Base-by-base conservation (phyloP, 2,329 filamentous ascomycete species). In the Ophiostoma pallidulum region DNA sequence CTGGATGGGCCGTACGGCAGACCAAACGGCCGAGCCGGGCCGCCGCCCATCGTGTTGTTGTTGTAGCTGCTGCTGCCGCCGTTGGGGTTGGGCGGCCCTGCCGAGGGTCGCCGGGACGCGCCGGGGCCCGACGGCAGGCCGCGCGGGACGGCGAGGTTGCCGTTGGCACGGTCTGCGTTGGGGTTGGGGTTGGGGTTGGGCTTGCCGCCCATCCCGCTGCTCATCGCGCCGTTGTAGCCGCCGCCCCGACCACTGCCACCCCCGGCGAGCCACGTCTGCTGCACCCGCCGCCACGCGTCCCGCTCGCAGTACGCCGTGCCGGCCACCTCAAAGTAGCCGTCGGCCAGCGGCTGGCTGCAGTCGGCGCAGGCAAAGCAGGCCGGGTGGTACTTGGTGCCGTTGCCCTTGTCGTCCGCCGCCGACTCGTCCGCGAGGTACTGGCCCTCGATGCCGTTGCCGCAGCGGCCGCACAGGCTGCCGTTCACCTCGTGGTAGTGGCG, bases 401-500 rank as follows among this genome's bases (percentile, higher is more conserved):
- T n/a, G n/a, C n/a, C n/a, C n/a, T n/a, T n/a, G n/a, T n/a, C n/a
- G n/a, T n/a, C n/a, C n/a, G n/a, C n/a, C n/a, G n/a, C n/a, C n/a
- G 71, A 65, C 57, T 88, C 85, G 26, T 92, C 94, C 62, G 95
- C 89, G 32, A 96, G 72, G 58, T 94, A 98, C 56, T 90, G 83
- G 0, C 92, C 92, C 64, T 98, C 92, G 56, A 98, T 97, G 13
- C 92, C 92, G 10, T 72, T 71, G 54, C 85, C 77, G 63, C 92
- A 98, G 26, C 75, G 75, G 14, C 77, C 76, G 62, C 92, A 98
- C 1, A 96, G 69, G 40, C 87, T 94, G 43, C 84, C 84, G 58
- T 97, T 97, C 29, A 92, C 75, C 62, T 85, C 78, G 67, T 98
- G 92, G 62, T 97, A 98, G 65, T 97, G 89, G 42, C 82, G 80